Evolutionary conservation across 1,139 yeast genomes (phyloP).

Genomic region (Arxiozyma slooffiae): DNA sequence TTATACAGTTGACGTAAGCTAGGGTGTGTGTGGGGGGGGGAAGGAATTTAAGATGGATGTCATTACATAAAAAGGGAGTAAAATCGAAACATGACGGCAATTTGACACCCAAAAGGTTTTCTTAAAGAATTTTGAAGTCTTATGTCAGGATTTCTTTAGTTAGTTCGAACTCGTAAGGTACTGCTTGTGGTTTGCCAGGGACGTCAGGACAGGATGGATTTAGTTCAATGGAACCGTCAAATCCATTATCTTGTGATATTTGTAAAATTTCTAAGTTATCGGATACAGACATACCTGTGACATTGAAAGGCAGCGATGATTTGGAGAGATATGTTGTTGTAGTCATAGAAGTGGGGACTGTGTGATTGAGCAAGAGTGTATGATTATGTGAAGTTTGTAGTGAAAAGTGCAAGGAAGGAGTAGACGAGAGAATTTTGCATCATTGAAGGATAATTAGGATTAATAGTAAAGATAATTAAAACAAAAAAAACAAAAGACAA

Average conservation of each 20-base stretch:
- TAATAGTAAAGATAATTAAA: no score
- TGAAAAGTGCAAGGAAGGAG: no score
- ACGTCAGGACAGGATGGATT: constrained; percentile 27
- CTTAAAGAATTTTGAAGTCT: constrained; percentile 29
- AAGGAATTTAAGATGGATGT: constrained; percentile 20
- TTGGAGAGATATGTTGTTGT: no score
- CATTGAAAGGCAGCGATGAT: no score
- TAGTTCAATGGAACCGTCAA: constrained; percentile 22
- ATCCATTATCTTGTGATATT: constrained; percentile 20
- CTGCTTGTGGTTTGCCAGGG: constrained; percentile 41
- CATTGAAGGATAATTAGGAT: no score
- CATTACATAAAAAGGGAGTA: constrained; percentile 25
- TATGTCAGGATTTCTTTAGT: constrained; percentile 42
- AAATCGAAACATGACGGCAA: constrained; percentile 27
- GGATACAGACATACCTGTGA: constrained; percentile 26
- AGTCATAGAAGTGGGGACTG: no score
- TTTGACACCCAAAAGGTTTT: constrained; percentile 26
- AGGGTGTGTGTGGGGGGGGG: no score
- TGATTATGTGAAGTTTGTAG: no score
- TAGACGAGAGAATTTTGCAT: no score
- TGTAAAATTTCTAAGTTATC: constrained; percentile 19
- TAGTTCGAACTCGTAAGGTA: constrained; percentile 45
- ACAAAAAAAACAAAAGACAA: no score
- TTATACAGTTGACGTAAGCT: constrained; percentile 25
- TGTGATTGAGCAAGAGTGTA: no score